Evolutionary conservation across 179 eudicot genomes (phyloP), one percentile per base, ranked within the genome.

Genomic region (Sideroxylon spinosum): DNA sequence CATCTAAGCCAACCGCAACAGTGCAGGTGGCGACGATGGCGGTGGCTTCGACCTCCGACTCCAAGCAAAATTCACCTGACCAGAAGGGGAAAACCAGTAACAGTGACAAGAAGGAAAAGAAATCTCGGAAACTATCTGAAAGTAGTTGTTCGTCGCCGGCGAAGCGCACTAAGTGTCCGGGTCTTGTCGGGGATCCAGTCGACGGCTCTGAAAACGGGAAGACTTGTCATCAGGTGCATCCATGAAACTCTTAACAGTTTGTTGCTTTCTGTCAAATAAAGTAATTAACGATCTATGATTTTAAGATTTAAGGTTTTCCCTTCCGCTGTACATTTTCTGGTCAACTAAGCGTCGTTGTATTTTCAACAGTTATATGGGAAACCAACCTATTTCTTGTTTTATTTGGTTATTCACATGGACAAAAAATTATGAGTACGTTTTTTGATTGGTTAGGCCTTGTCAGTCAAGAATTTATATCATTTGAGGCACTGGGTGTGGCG

Each of bases 151-250:
- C 72, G 37, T 32, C 82, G 57, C 37, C 79, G 9, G 63, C 78
- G 37, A 87, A 85, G 80, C 84, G 89, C 11, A 65, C 76, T 0
- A 85, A 74, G 52, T 0, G 52, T 52, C 89, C 90, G 0, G 91
- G 91, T 23, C 81, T 85, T 9, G 73, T 84, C 13, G 86, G 85
- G 67, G 88, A 84, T 17, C 63, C 87, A 9, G 87, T 87, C 17
- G 83, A 85, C 29, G 89, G 83, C 79, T 84, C 97, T 32, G 32
- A 79, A 7, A 86, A 87, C 64, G 91, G 89, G 16, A 89, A 84
- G 62, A 86, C 91, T 69, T 94, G 98, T 52, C 98, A 94, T 79
- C 98, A 94, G 95, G 98, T 94, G 79, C 63, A 16, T 59, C 29
- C 23, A 64, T 64, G 32, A 64, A 46, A 50, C 26, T 23, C 59